Percentiles rank a stretch among this genome's conserved stretches.
phyloP scores from a whole-genome alignment of 1,284 basidiomycete genomes.

The Sanguinoderma infundibulare region DNA sequence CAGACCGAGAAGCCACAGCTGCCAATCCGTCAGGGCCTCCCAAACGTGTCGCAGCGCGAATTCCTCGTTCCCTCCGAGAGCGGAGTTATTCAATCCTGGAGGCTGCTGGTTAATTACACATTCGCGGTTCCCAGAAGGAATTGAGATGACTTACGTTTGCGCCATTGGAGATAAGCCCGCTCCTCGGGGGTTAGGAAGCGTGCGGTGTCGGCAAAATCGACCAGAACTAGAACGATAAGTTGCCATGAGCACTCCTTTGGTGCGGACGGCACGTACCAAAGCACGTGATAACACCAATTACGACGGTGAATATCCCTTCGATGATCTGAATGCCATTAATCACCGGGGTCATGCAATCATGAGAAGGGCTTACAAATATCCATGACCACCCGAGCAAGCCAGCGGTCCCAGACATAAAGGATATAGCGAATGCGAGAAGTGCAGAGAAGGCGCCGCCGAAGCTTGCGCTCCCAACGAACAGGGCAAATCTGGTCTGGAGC shows the following conservation, averaged over 20 bases:
- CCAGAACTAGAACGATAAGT: constrained; percentile 43
- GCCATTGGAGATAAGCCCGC: constrained; percentile 57
- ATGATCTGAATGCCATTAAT: no score
- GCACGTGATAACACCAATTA: constrained; percentile 51
- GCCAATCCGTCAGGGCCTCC: constrained; percentile 67
- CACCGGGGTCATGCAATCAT: no score
- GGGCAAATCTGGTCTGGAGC: constrained; percentile 35
- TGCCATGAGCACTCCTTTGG: background rate
- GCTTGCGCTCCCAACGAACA: constrained; percentile 40
- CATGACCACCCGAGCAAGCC: constrained; percentile 47
- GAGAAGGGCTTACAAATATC: constrained; percentile 51
- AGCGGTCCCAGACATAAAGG: constrained; percentile 43
- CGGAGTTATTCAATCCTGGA: constrained; percentile 65
- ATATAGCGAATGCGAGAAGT: constrained; percentile 44
- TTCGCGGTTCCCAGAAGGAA: no score
- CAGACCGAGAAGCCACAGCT: constrained; percentile 61
- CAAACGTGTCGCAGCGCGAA: constrained; percentile 59
- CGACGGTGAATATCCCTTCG: constrained; percentile 58
- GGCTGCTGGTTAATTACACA: background rate
- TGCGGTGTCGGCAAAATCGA: constrained; percentile 62
- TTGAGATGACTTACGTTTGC: constrained; percentile 49
- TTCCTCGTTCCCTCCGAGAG: constrained; percentile 67
- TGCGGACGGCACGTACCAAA: constrained; percentile 41
- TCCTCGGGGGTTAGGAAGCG: constrained; percentile 63
- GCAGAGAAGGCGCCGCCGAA: constrained; percentile 39